These are phyloP conservation scores for Fusarium sp. DNA, from an alignment of 2,329 filamentous ascomycete genomes.

Conservation along the genomic window DNA sequence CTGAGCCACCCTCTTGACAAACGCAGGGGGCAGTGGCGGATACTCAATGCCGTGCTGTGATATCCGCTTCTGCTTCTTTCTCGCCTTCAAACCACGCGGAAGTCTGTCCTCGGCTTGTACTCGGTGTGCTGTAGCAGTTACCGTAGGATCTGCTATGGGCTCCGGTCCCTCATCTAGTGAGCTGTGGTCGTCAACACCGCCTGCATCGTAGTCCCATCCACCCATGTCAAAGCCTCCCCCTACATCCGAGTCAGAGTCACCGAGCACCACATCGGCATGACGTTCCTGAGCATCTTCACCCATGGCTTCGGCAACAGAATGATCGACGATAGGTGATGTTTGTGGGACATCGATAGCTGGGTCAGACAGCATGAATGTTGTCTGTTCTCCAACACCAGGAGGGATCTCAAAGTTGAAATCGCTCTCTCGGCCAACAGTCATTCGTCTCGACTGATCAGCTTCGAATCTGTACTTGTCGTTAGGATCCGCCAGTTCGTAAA, in stretches of 20 bases:
- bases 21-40: conserved; percentile 76
- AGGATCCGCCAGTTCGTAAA: not conserved
- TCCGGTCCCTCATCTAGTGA: conserved; percentile 37
- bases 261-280: conserved; percentile 19
- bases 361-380: conserved; percentile 62
- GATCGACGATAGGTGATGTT: conserved; percentile 44
- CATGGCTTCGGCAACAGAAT: conserved; percentile 33
- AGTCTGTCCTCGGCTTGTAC: conserved; percentile 21
- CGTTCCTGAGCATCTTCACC: conserved; percentile 31
- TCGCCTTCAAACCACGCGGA: conserved; percentile 33
- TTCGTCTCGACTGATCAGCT: conserved; percentile 55
- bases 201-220: conserved; percentile 32
- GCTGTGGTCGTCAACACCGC: conserved; percentile 40
- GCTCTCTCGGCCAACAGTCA: conserved; percentile 59
- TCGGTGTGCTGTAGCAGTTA: conserved; percentile 5
- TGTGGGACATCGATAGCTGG: conserved; percentile 45
- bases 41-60: conserved; percentile 82
- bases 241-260: conserved; percentile 35
- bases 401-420: conserved; percentile 65
- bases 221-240: conserved; percentile 34
- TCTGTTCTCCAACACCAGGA: conserved; percentile 60
- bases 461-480: conserved; percentile 48
- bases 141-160: conserved; percentile 19
- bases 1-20: conserved; percentile 80
- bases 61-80: conserved; percentile 57